Conservation (phyloP, 495 filamentous ascomycete species). For the Xylaria longipes region DNA sequence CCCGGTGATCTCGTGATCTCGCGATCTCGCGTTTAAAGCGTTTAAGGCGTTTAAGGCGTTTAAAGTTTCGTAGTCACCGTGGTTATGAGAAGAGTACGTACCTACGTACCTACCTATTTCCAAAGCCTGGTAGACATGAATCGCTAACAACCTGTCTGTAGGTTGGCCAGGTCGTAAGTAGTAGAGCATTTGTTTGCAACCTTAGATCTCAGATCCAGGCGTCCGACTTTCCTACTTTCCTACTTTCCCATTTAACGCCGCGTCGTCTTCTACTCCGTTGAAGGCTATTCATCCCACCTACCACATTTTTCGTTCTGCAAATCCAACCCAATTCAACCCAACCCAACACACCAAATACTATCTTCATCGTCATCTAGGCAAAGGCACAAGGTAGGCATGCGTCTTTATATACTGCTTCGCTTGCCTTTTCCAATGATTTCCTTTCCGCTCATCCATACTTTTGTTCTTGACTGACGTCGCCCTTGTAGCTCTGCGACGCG, state of each 20-base stretch:
- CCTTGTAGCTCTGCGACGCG: not conserved
- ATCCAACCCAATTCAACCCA: not conserved
- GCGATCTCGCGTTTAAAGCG: not conserved
- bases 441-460: too few relatives aligned
- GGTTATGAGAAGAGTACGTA: not conserved
- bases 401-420: not conserved
- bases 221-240: not conserved
- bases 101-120: not conserved
- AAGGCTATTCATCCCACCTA: not conserved
- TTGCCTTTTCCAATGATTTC: not conserved
- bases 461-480: not conserved
- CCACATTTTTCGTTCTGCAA: not conserved
- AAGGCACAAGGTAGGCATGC: not conserved
- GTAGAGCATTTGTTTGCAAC: not conserved
- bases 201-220: not conserved
- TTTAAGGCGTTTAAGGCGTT: too few relatives aligned
- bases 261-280: not conserved
- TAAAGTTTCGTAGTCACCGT: not conserved
- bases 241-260: not conserved
- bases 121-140: not conserved
- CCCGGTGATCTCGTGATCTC: not conserved
- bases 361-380: not conserved
- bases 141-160: not conserved
- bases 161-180: not conserved
- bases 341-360: not conserved